Conservation (phyloP, 139 green algal species). For the Tetradesmus obliquus region DNA sequence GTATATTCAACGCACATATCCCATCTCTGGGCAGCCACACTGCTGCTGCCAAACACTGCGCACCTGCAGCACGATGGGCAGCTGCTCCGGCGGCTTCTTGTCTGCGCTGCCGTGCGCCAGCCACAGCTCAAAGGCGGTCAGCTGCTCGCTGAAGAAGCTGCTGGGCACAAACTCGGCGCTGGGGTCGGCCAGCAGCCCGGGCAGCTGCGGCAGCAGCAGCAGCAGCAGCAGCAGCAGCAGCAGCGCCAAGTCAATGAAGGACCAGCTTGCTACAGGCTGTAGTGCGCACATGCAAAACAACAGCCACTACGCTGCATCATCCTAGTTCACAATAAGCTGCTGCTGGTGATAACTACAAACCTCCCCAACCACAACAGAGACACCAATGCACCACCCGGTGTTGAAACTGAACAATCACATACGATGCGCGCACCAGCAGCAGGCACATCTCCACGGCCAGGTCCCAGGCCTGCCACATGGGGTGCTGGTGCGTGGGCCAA, state of each 20-base stretch:
- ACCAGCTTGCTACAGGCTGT: too few species aligned
- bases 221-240: neutral
- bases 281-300: too few species aligned
- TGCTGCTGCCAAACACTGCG: too few species aligned
- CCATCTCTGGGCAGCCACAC: too few species aligned
- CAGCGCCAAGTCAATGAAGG: too few species aligned
- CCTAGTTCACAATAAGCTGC: too few species aligned
- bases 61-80: slow-evolving; percentile 98
- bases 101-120: slow-evolving; percentile 85
- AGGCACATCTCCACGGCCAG: slow-evolving; percentile 97
- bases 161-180: slow-evolving; percentile 69
- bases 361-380: too few species aligned
- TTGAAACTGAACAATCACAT: too few species aligned
- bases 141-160: slow-evolving; percentile 98
- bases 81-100: slow-evolving; percentile 96
- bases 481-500: slow-evolving; percentile 95
- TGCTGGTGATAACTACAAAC: too few species aligned
- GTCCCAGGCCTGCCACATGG: slow-evolving; percentile 95
- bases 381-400: too few species aligned
- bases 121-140: slow-evolving; percentile 99
- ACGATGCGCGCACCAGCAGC: slow-evolving; percentile 75
- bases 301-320: too few species aligned
- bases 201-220: slow-evolving; percentile 43
- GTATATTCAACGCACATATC: too few species aligned
- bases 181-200: slow-evolving; percentile 52